phyloP scores from a whole-genome alignment of 441 rosid species.

The Adansonia madagascariensis region DNA sequence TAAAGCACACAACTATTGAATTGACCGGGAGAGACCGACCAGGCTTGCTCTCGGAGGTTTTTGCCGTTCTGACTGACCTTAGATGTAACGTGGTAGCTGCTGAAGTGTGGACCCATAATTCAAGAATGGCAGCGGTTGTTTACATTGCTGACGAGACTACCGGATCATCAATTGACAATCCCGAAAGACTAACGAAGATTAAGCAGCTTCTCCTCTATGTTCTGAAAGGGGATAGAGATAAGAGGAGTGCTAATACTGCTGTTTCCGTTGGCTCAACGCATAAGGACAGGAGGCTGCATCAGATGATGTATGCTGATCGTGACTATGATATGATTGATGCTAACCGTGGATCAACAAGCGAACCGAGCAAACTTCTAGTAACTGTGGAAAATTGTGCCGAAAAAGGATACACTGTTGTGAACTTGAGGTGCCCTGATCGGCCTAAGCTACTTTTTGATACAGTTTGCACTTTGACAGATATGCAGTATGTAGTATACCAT shows the following conservation, averaged over 20 bases:
- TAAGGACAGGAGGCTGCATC: slow-evolving; percentile 76
- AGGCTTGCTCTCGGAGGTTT: slow-evolving; percentile 78
- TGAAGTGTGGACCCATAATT: slow-evolving; percentile 91
- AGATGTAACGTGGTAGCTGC: slow-evolving; percentile 78
- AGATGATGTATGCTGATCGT: slow-evolving; percentile 89
- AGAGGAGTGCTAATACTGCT: slow-evolving; percentile 65
- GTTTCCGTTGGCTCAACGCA: slow-evolving; percentile 78
- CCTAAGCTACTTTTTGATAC: slow-evolving; percentile 78
- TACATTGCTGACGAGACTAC: slow-evolving; percentile 63
- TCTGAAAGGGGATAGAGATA: slow-evolving; percentile 67
- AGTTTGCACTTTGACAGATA: slow-evolving; percentile 81
- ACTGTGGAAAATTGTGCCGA: slow-evolving; percentile 64
- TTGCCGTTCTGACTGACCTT: slow-evolving; percentile 72
- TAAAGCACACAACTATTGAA: slow-evolving; percentile 66
- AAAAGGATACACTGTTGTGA: slow-evolving; percentile 79
- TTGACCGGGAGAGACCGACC: slow-evolving; percentile 82
- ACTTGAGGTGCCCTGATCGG: slow-evolving; percentile 71
- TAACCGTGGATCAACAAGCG: slow-evolving; percentile 44
- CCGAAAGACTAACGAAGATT: slow-evolving; percentile 56
- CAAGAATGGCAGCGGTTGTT: slow-evolving; percentile 85
- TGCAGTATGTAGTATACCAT: slow-evolving; percentile 80
- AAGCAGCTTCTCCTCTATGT: slow-evolving; percentile 67
- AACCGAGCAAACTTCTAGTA: slow-evolving; percentile 46
- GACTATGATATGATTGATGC: slow-evolving; percentile 56
- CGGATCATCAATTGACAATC: slow-evolving; percentile 58